A percentile compares a stretch with the other conserved stretches of the same genome.
Conservation (phyloP, 2,329 filamentous ascomycete species). For the Colletotrichum phormii region DNA sequence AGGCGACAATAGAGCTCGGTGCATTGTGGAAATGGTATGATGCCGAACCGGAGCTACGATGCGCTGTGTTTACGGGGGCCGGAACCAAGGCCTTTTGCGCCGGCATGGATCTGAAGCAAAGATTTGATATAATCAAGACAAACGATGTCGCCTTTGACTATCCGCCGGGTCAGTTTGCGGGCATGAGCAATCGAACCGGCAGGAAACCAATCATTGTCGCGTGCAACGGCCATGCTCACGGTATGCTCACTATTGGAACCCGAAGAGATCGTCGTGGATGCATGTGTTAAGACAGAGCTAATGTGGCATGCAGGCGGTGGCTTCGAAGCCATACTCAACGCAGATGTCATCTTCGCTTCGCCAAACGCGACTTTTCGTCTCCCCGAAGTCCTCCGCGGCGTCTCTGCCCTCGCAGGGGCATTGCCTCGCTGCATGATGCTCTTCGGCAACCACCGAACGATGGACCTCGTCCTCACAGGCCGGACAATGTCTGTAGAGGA, state of each 20-base stretch:
- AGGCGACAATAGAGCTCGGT: slow-evolving; percentile 52
- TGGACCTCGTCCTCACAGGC: slow-evolving; percentile 47
- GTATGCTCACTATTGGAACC: slow-evolving; percentile 35
- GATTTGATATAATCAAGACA: slow-evolving; percentile 45
- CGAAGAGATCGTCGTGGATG: not conserved
- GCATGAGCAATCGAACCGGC: slow-evolving; percentile 48
- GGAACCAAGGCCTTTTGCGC: slow-evolving; percentile 64
- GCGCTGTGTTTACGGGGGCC: slow-evolving; percentile 63
- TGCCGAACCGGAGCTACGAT: slow-evolving; percentile 57
- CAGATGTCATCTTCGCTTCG: slow-evolving; percentile 68
- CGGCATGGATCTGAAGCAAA: slow-evolving; percentile 65
- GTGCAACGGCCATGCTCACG: slow-evolving; percentile 47
- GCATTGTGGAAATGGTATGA: slow-evolving; percentile 64
- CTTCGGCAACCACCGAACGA: slow-evolving; percentile 48
- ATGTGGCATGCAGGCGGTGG: slow-evolving; percentile 42
- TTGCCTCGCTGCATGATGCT: slow-evolving; percentile 59
- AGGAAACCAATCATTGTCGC: slow-evolving; percentile 48
- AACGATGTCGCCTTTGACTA: slow-evolving; percentile 48
- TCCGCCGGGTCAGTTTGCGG: slow-evolving; percentile 46
- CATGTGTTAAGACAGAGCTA: not conserved
- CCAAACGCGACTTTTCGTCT: slow-evolving; percentile 64
- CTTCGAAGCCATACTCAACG: slow-evolving; percentile 52
- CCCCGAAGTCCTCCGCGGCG: slow-evolving; percentile 68
- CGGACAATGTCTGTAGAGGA: slow-evolving; percentile 43
- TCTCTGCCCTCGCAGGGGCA: slow-evolving; percentile 67